Base-by-base conservation (phyloP, 2,329 filamentous ascomycete species). In the Periglandula ipomoeae region DNA sequence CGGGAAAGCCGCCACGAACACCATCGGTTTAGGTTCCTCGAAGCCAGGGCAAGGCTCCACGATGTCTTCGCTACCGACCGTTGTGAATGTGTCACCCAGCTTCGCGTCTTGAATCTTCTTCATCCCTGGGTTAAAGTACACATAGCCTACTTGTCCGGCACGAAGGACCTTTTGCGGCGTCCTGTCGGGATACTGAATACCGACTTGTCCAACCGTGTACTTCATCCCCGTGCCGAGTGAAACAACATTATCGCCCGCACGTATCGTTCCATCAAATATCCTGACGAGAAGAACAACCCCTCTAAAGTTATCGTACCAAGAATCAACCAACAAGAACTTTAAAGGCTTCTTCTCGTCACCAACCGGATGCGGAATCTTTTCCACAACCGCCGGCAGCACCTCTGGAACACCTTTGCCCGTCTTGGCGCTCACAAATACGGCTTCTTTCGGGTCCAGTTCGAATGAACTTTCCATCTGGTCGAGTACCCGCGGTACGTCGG, bases 81-180 rank as follows among this genome's bases (percentile, higher is more conserved):
- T 86, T 1, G 93, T 97, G 59, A 89, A 95, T 0, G 93, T 98
- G 61, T 98, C 93, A 45, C 93, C 93, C 24, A 97, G 84, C 67
- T 96, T 94, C 44, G 93, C 91, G 62, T 98, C 93, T 63, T 95
- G 85, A 50, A 90, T 95, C 57, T 80, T 83, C 72, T 97, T 97
- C 93, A 98, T 98, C 48, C 91, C 93, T 0, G 93, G 93, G 61
- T 96, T 98, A 74, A 98, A 97, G 69, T 85, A 89, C 38, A 98
- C 82, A 62, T 98, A 98, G 45, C 93, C 93, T 2, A 98, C 89
- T 67, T 98, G 93, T 1, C 93, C 93, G 0, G 93, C 91, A 4
- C 89, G 83, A 46, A 98, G 73, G 7, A 82, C 73, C 1, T 77
- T 81, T 66, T 95, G 89, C 0, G 90, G 81, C 0, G 86, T 91